Percentiles rank a stretch among this genome's conserved stretches.
Evolutionary conservation across 2,329 filamentous ascomycete genomes (phyloP).

Genomic region (Calonectria pseudoreteaudii): DNA sequence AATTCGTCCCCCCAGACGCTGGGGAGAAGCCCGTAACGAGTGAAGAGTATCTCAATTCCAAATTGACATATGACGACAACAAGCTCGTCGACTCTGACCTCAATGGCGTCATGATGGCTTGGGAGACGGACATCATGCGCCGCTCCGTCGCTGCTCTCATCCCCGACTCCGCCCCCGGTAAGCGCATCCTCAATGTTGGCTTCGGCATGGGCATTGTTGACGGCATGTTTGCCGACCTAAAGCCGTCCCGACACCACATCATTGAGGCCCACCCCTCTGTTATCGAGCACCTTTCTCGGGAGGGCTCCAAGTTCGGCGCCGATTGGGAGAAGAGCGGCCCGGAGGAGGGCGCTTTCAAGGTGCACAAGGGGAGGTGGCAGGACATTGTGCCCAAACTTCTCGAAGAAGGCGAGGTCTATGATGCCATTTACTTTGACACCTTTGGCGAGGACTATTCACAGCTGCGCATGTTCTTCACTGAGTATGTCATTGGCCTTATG

Average conservation of each 20-base stretch:
- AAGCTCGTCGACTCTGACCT: slow-evolving; percentile 79
- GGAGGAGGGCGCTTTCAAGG: slow-evolving; percentile 75
- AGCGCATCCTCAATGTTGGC: slow-evolving; percentile 85
- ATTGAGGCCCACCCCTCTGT: slow-evolving; percentile 88
- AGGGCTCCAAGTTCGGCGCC: slow-evolving; percentile 64
- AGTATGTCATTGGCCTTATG: slow-evolving; percentile 84
- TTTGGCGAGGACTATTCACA: slow-evolving; percentile 94
- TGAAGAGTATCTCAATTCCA: slow-evolving; percentile 75
- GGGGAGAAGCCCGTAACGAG: slow-evolving; percentile 67
- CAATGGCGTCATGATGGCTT: slow-evolving; percentile 95
- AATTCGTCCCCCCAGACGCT: slow-evolving; percentile 50
- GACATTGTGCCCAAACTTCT: slow-evolving; percentile 79
- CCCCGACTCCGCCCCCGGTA: slow-evolving; percentile 59
- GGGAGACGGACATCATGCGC: slow-evolving; percentile 90
- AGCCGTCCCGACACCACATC: slow-evolving; percentile 81
- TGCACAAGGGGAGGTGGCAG: slow-evolving; percentile 81
- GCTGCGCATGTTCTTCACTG: slow-evolving; percentile 87
- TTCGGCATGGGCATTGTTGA: slow-evolving; percentile 95
- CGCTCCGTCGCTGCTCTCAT: slow-evolving; percentile 77
- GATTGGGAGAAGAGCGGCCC: slow-evolving; percentile 67
- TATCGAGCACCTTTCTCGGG: slow-evolving; percentile 69
- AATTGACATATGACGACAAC: slow-evolving; percentile 72
- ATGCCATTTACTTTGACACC: slow-evolving; percentile 97
- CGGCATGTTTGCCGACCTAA: slow-evolving; percentile 75
- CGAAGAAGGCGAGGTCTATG: slow-evolving; percentile 76